Conservation (phyloP, 495 filamentous ascomycete genomes). For the Trichoderma erinaceum region DNA sequence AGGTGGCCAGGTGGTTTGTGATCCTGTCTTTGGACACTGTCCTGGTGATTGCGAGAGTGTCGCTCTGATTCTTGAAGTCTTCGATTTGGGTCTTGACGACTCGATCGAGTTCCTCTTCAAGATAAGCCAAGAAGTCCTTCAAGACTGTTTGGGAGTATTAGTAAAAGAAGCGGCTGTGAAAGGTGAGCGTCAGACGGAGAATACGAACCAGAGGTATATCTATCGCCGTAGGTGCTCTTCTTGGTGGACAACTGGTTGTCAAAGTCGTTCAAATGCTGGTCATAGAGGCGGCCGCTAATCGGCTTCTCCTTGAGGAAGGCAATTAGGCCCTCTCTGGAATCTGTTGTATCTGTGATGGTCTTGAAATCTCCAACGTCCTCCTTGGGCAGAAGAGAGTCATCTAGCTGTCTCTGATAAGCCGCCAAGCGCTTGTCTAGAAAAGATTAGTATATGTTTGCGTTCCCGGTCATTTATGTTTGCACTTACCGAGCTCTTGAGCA, state of each 20-base stretch:
- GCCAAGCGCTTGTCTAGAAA: neutral
- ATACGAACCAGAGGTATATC: neutral
- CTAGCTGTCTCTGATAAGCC: neutral
- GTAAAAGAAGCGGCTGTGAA: neutral
- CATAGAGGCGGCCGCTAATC: neutral
- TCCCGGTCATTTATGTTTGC: neutral
- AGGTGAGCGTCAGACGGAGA: neutral
- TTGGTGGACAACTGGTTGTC: constrained; percentile 7
- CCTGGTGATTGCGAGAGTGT: neutral
- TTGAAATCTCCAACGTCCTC: constrained; percentile 7
- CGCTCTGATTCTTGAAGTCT: constrained; percentile 1
- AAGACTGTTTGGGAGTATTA: neutral
- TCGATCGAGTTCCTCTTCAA: neutral
- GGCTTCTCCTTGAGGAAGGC: neutral
- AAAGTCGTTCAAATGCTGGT: constrained; percentile 4
- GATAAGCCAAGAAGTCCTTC: neutral
- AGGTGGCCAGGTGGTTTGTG: neutral
- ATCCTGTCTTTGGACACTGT: neutral
- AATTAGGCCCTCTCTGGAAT: neutral
- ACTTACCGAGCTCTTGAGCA: neutral
- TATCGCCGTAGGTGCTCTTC: neutral
- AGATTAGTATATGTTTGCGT: neutral
- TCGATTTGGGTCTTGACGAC: constrained; percentile 6
- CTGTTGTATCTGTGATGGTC: constrained; percentile 1
- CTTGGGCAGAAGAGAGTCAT: constrained; percentile 6